These are phyloP conservation scores for Claviceps citrina DNA, from an alignment of 2,329 filamentous ascomycete species.

Conservation along the genomic window DNA sequence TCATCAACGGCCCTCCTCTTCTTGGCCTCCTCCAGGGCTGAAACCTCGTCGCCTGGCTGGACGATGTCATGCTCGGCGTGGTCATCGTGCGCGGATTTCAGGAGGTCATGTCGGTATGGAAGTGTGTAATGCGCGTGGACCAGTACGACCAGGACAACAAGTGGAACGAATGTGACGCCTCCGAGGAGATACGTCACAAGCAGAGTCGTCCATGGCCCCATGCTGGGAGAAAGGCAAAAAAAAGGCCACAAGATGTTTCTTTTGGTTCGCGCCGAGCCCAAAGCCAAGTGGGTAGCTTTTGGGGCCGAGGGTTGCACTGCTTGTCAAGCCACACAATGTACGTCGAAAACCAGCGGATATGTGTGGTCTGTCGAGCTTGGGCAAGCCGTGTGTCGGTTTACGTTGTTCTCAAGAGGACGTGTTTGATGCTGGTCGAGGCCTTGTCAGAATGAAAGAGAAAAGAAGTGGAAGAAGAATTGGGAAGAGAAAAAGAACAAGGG, in stretches of 20 bases:
- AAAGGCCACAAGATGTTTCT: background rate
- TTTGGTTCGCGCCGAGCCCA: background rate
- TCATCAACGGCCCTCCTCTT: slow-evolving; percentile 42
- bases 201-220: slow-evolving; percentile 41
- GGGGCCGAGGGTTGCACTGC: slow-evolving; percentile 1
- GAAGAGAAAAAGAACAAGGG: background rate
- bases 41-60: slow-evolving; percentile 48
- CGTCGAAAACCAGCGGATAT: too few species aligned
- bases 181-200: slow-evolving; percentile 69
- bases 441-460: background rate
- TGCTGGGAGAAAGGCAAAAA: slow-evolving; percentile 14
- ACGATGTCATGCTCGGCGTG: slow-evolving; percentile 27
- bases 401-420: background rate
- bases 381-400: background rate
- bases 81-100: slow-evolving; percentile 12
- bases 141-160: slow-evolving; percentile 46
- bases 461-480: background rate
- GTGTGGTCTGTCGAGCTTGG: background rate
- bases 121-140: slow-evolving; percentile 55
- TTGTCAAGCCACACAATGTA: too few species aligned
- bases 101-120: slow-evolving; percentile 34
- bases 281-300: background rate
- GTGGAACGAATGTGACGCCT: slow-evolving; percentile 73
- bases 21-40: slow-evolving; percentile 43
- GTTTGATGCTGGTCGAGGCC: too few species aligned